These are phyloP conservation scores for Royoungia palumana DNA, from an alignment of 768 basidiomycete species.

Conservation along the genomic window DNA sequence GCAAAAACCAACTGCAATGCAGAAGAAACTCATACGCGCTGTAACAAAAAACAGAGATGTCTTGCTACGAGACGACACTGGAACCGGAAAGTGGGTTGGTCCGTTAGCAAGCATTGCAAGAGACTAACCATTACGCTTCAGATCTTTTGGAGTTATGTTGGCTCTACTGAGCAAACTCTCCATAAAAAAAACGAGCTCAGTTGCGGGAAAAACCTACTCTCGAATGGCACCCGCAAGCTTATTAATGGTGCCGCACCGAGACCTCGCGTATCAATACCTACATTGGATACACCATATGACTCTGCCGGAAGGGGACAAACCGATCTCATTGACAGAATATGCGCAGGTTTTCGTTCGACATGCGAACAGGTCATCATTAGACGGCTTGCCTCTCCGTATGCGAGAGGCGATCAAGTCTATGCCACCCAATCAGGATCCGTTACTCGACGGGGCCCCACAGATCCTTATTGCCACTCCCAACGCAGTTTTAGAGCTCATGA, in stretches of 20 bases:
- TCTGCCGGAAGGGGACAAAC: slow-evolving; percentile 26
- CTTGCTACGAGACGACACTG: slow-evolving; percentile 67
- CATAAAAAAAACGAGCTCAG: slow-evolving; percentile 18
- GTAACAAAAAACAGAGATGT: slow-evolving; percentile 56
- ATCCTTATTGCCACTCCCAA: slow-evolving; percentile 73
- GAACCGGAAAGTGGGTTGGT: slow-evolving; percentile 69
- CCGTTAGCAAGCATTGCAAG: not conserved
- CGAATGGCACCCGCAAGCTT: slow-evolving; percentile 47
- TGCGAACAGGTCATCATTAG: slow-evolving; percentile 27
- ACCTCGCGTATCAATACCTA: slow-evolving; percentile 63
- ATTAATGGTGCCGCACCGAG: slow-evolving; percentile 69
- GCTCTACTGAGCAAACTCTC: slow-evolving; percentile 61
- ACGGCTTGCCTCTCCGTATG: slow-evolving; percentile 24
- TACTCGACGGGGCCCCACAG: slow-evolving; percentile 50
- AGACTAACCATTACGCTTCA: slow-evolving; percentile 25
- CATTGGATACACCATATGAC: slow-evolving; percentile 62
- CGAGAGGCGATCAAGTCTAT: slow-evolving; percentile 26
- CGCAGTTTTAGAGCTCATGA: slow-evolving; percentile 56
- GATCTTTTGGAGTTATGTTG: slow-evolving; percentile 69
- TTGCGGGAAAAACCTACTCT: slow-evolving; percentile 12
- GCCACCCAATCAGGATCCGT: slow-evolving; percentile 32
- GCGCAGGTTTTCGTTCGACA: slow-evolving; percentile 62
- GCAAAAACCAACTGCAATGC: slow-evolving; percentile 53
- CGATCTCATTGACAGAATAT: slow-evolving; percentile 40
- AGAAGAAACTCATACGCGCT: slow-evolving; percentile 60